phyloP scores from a whole-genome alignment of 371 early-diverging fungal species.

The Mortierella sp. region DNA sequence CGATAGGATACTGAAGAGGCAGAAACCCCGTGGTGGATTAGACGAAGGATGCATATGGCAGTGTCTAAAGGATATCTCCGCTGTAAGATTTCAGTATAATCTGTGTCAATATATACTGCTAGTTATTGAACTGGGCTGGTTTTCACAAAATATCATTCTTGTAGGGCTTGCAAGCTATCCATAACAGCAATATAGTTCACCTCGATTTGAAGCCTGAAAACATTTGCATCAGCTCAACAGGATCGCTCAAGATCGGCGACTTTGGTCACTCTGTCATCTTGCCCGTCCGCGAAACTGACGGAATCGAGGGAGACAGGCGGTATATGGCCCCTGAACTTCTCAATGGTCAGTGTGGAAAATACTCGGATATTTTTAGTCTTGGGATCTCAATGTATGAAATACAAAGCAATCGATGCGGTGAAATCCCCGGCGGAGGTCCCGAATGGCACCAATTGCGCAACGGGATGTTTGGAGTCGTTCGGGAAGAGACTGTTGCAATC shows the following conservation, averaged over 20 bases:
- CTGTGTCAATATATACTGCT: background rate
- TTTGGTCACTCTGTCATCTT: conserved; percentile 10
- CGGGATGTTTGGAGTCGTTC: background rate
- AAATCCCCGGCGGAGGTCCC: conserved; percentile 1
- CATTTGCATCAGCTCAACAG: background rate
- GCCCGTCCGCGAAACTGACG: conserved; percentile 4
- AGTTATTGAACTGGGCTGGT: background rate
- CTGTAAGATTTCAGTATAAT: background rate
- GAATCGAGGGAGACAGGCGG: conserved; percentile 2
- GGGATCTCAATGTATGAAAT: conserved; percentile 4
- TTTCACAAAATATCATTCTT: background rate
- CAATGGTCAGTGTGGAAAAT: background rate
- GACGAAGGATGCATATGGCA: background rate
- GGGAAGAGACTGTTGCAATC: background rate
- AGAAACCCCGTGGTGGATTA: background rate
- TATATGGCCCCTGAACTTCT: conserved; percentile 12
- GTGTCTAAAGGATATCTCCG: conserved; percentile 1
- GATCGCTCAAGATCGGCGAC: conserved; percentile 6
- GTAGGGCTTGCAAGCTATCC: conserved; percentile 12
- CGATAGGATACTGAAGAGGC: background rate
- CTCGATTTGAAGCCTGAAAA: conserved; percentile 12
- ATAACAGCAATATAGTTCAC: background rate
- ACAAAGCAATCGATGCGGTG: conserved; percentile 7
- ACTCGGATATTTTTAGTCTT: conserved; percentile 11
- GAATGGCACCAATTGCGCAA: conserved; percentile 6